These are phyloP conservation scores for Saccharomycopsis phalli DNA, from an alignment of 1,139 yeast genomes.

Conservation along the genomic window DNA sequence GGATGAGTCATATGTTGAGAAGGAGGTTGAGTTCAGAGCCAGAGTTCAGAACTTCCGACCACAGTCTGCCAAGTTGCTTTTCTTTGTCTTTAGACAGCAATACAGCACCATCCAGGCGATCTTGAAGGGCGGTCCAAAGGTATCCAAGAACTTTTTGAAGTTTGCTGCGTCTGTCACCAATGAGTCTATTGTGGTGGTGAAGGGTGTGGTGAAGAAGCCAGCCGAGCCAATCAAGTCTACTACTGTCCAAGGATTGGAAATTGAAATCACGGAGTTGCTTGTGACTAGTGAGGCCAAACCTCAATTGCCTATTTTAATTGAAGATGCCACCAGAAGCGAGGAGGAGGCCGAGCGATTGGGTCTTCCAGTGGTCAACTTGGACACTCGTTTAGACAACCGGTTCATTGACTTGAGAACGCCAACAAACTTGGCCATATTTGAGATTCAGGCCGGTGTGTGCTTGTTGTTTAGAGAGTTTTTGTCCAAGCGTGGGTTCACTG, in stretches of 20 bases:
- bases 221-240: constrained; percentile 86
- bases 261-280: constrained; percentile 63
- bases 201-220: constrained; percentile 76
- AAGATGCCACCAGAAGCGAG: constrained; percentile 93
- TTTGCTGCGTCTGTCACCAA: constrained; percentile 83
- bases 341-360: constrained; percentile 90
- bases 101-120: constrained; percentile 74
- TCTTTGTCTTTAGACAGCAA: constrained; percentile 88
- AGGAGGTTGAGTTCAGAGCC: constrained; percentile 80
- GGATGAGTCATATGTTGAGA: constrained; percentile 57
- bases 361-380: constrained; percentile 88
- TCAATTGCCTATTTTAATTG: constrained; percentile 86
- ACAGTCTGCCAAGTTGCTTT: constrained; percentile 92
- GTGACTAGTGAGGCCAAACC: constrained; percentile 84
- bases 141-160: constrained; percentile 93
- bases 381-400: constrained; percentile 90
- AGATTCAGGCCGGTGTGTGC: constrained; percentile 85
- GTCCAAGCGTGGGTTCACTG: constrained; percentile 59
- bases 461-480: constrained; percentile 84
- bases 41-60: constrained; percentile 89
- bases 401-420: constrained; percentile 94
- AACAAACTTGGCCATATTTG: constrained; percentile 95
- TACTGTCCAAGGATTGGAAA: constrained; percentile 84
- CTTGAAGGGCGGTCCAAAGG: constrained; percentile 53
- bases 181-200: constrained; percentile 87